These are phyloP conservation scores for Acanthamoeba polyphaga DNA, from an alignment of 208 protist genomes.

Conservation along the genomic window DNA sequence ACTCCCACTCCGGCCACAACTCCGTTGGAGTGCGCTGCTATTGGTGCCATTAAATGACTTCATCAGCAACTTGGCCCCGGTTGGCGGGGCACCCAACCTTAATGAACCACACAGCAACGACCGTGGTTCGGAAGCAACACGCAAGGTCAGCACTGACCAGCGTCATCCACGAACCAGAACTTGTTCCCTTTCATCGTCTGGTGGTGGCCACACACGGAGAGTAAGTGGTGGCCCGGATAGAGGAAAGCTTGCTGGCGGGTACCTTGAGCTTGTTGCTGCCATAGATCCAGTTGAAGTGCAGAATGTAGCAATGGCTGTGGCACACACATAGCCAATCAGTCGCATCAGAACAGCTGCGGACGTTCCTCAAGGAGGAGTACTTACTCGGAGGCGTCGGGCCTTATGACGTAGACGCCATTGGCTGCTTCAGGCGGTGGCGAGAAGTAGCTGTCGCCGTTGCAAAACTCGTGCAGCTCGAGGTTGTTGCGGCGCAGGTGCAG, in stretches of 20 bases:
- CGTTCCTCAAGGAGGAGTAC: neutral
- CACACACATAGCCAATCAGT: neutral
- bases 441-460: conserved; percentile 52
- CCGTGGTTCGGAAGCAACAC: too few relatives aligned
- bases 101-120: too few relatives aligned
- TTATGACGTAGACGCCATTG: neutral
- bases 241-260: neutral
- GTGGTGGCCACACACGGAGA: too few relatives aligned
- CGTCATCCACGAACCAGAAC: neutral
- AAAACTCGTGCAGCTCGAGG: conserved; percentile 54
- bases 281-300: conserved; percentile 60
- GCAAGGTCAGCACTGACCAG: too few relatives aligned
- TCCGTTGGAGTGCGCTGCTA: too few relatives aligned
- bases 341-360: neutral
- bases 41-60: too few relatives aligned
- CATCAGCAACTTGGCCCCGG: too few relatives aligned
- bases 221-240: neutral
- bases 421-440: neutral
- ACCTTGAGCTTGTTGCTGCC: conserved; percentile 65
- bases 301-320: conserved; percentile 28
- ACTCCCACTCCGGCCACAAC: too few relatives aligned
- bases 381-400: conserved; percentile 37
- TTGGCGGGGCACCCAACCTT: too few relatives aligned
- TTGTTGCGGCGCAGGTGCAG: neutral
- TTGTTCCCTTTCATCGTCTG: conserved; percentile 2